Evolutionary conservation across 257 asterid species (phyloP).

Genomic region (Solanum sitiens): DNA sequence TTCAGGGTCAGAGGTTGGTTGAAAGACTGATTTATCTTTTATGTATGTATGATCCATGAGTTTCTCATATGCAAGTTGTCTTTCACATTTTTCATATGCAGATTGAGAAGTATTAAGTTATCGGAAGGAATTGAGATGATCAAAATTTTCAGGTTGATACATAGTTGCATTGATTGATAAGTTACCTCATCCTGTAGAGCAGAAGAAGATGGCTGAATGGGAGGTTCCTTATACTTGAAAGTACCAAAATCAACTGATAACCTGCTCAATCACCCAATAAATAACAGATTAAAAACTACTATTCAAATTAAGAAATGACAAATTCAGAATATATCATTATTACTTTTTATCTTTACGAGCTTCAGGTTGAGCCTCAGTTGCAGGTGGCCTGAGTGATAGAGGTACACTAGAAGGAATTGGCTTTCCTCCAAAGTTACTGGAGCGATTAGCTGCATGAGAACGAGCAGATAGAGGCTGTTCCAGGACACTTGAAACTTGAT

Average conservation of each 20-base stretch:
- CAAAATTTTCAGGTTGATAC: too few relatives aligned
- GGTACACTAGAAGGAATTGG: conserved; percentile 37
- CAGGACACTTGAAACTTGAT: conserved; percentile 4
- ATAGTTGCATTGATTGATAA: too few relatives aligned
- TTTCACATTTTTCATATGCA: too few relatives aligned
- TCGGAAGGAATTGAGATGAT: too few relatives aligned
- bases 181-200: conserved; percentile 92
- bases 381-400: conserved; percentile 34
- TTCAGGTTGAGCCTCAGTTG: conserved; percentile 42
- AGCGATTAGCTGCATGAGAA: conserved; percentile 24
- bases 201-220: conserved; percentile 47
- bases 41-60: too few relatives aligned
- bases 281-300: background rate
- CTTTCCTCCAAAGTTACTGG: conserved; percentile 33
- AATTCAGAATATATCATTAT: background rate
- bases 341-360: conserved; percentile 63
- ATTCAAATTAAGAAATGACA: background rate
- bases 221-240: conserved; percentile 61
- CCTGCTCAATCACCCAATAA: conserved; percentile 29
- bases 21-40: too few relatives aligned
- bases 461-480: conserved; percentile 86
- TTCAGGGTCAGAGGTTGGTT: too few relatives aligned
- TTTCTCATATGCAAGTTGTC: too few relatives aligned
- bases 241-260: conserved; percentile 87
- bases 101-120: too few relatives aligned